Evolutionary conservation across 805 yeast species (phyloP).

Genomic region (Ogataea trehalophila): DNA sequence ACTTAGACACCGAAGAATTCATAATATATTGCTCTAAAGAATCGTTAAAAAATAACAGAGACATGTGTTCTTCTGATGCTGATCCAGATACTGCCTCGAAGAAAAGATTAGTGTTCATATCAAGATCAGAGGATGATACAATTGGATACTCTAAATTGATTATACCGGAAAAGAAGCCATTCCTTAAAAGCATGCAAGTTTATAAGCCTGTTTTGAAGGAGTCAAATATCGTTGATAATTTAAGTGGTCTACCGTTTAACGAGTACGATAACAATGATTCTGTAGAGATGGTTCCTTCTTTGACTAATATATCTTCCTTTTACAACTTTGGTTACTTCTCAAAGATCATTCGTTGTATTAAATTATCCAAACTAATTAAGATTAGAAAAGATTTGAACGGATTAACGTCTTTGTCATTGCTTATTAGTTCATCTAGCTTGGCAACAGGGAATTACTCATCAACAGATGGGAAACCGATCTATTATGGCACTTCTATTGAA

Average conservation of each 20-base stretch:
- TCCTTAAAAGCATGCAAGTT: constrained; percentile 55
- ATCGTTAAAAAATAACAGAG: neutral
- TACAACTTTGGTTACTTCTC: constrained; percentile 47
- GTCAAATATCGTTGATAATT: constrained; percentile 4
- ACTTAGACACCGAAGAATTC: constrained; percentile 47
- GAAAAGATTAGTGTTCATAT: constrained; percentile 50
- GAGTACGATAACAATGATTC: neutral
- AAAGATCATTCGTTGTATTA: constrained; percentile 44
- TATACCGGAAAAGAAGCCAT: constrained; percentile 57
- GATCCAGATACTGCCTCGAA: constrained; percentile 10
- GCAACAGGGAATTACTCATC: constrained; percentile 2
- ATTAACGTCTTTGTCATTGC: constrained; percentile 26
- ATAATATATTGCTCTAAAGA: constrained; percentile 39
- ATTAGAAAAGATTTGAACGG: constrained; percentile 53
- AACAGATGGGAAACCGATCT: constrained; percentile 12
- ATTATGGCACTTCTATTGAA: constrained; percentile 28
- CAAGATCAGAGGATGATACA: constrained; percentile 51
- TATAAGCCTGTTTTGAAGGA: constrained; percentile 17
- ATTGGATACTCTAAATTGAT: constrained; percentile 65
- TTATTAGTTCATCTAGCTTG: constrained; percentile 18
- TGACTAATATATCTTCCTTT: constrained; percentile 35
- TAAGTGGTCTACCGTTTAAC: constrained; percentile 3
- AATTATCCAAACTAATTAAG: constrained; percentile 47
- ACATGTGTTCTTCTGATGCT: neutral
- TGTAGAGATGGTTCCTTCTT: constrained; percentile 17